A percentile compares a stretch with the other conserved stretches of the same genome.
Conservation (phyloP, 495 filamentous ascomycete genomes). For the Chaetomium cochliodes region DNA sequence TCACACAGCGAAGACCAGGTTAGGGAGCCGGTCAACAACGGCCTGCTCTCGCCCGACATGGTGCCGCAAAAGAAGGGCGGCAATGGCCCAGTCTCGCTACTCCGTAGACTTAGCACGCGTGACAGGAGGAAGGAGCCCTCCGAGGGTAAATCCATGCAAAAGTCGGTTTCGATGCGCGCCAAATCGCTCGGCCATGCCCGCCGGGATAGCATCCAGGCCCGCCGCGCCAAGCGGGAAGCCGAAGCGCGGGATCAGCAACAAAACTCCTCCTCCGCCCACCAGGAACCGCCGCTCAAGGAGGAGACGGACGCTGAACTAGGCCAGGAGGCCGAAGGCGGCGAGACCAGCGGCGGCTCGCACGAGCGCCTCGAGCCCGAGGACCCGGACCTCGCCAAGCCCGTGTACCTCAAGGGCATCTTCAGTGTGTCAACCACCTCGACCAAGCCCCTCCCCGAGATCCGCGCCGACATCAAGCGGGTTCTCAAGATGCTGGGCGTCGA, state of each 20-base stretch:
- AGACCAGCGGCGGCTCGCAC: constrained; percentile 51
- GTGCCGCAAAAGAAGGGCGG: constrained; percentile 76
- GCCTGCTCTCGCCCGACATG: constrained; percentile 63
- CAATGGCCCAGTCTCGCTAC: constrained; percentile 70
- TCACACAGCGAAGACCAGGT: constrained; percentile 97
- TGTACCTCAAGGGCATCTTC: constrained; percentile 96
- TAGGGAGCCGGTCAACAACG: constrained; percentile 68
- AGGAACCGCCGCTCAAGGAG: constrained; percentile 71
- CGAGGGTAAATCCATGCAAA: constrained; percentile 40
- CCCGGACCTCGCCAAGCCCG: constrained; percentile 73
- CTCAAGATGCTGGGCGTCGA: constrained; percentile 84
- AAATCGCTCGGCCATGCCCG: constrained; percentile 90
- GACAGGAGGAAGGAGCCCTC: constrained; percentile 61
- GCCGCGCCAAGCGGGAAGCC: constrained; percentile 60
- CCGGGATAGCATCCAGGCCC: constrained; percentile 84
- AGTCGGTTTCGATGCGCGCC: constrained; percentile 64
- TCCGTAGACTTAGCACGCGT: constrained; percentile 89
- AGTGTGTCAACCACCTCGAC: constrained; percentile 96
- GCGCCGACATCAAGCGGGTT: constrained; percentile 88
- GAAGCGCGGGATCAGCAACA: constrained; percentile 36
- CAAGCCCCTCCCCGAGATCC: constrained; percentile 79
- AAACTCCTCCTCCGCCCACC: constrained; percentile 30
- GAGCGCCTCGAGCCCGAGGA: constrained; percentile 54
- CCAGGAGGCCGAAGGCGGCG: constrained; percentile 27
- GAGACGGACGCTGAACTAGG: constrained; percentile 68